These are phyloP conservation scores for Coriolopsis trogii DNA, from an alignment of 1,284 basidiomycete species.

Conservation along the genomic window DNA sequence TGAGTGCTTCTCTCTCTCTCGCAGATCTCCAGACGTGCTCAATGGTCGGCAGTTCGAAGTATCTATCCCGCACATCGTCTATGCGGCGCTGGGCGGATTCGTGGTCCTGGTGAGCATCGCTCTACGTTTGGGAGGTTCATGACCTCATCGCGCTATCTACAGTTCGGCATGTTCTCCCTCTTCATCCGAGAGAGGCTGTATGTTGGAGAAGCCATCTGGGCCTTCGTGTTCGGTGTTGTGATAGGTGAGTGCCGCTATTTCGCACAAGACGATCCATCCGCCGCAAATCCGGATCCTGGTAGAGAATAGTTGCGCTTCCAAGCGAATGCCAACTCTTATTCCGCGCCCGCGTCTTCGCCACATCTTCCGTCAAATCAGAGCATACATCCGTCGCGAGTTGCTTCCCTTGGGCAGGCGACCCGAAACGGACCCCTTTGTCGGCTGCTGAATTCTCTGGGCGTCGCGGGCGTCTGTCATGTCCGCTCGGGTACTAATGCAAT, in stretches of 20 bases:
- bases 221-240: conserved; percentile 93
- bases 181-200: conserved; percentile 94
- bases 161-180: conserved; percentile 96
- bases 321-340: too few species aligned
- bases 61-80: conserved; percentile 73
- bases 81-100: conserved; percentile 86
- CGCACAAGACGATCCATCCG: too few species aligned
- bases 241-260: conserved; percentile 54
- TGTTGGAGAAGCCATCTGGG: conserved; percentile 96
- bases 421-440: too few species aligned
- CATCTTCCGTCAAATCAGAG: too few species aligned
- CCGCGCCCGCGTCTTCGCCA: too few species aligned
- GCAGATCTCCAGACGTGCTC: neutral
- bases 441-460: too few species aligned
- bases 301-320: too few species aligned
- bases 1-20: conserved; percentile 8
- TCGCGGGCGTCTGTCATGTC: too few species aligned
- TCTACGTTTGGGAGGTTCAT: conserved; percentile 58
- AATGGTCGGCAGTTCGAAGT: conserved; percentile 58
- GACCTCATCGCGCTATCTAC: conserved; percentile 10
- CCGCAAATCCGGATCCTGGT: too few species aligned
- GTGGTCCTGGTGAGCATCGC: conserved; percentile 66
- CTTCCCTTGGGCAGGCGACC: too few species aligned
- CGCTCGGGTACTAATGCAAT: too few species aligned
- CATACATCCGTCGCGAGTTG: too few species aligned